Percentiles rank a stretch among this genome's conserved stretches.
phyloP scores from a whole-genome alignment of 129 eudicot species.

The Arctium lappa region DNA sequence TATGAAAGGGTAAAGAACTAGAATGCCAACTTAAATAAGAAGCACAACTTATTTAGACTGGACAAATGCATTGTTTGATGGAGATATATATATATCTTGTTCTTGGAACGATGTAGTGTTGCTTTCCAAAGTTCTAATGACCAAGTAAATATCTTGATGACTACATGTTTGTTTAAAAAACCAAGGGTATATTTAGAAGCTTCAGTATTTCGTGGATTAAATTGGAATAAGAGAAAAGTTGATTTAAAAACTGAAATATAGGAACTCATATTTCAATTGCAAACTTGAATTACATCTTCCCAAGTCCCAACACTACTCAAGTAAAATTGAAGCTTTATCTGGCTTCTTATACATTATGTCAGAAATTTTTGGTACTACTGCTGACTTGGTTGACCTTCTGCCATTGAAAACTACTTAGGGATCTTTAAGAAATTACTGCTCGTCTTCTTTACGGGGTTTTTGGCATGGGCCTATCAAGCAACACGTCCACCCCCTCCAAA shows the following conservation, averaged over 20 bases:
- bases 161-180: neutral
- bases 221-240: neutral
- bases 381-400: neutral
- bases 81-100: neutral
- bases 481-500: constrained; percentile 68
- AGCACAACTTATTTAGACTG: no score
- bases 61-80: neutral
- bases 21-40: neutral
- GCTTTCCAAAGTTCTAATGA: neutral
- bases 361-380: neutral
- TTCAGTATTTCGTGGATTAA: neutral
- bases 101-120: neutral
- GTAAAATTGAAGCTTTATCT: neutral
- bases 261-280: neutral
- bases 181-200: neutral
- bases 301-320: neutral
- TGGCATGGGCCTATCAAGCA: constrained; percentile 70
- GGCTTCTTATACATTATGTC: neutral
- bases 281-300: neutral
- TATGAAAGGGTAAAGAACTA: neutral
- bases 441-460: constrained; percentile 45
- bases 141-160: neutral
- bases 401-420: constrained; percentile 35
- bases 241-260: neutral
- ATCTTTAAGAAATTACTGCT: constrained; percentile 47